Conservation (phyloP, 2,329 filamentous ascomycete species). For the Sporothrix curviconia region DNA sequence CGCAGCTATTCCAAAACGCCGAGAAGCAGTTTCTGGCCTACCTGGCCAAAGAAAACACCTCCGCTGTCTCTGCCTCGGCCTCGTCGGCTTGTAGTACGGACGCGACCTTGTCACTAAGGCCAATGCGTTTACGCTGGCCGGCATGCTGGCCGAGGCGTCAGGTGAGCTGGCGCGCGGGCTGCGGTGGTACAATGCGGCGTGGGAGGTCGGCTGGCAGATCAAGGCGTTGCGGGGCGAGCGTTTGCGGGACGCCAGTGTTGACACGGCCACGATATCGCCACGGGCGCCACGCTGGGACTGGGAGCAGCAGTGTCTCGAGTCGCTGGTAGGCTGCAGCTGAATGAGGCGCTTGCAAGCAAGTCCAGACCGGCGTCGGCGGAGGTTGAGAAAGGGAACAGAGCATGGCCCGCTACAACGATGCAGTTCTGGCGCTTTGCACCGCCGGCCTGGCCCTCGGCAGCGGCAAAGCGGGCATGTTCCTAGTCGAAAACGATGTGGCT, state of each 20-base stretch:
- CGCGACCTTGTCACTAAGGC: slow-evolving; percentile 20
- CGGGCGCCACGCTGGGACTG: slow-evolving; percentile 28
- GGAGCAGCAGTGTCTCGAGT: slow-evolving; percentile 27
- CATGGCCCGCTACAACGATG: neutral
- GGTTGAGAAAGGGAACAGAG: no score
- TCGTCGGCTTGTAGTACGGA: neutral
- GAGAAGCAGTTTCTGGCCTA: slow-evolving; percentile 22
- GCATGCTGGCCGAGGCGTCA: slow-evolving; percentile 22
- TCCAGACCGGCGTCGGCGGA: no score
- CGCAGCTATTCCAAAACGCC: slow-evolving; percentile 21
- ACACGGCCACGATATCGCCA: neutral
- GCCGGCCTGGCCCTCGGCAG: slow-evolving; percentile 29
- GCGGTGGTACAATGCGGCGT: slow-evolving; percentile 20
- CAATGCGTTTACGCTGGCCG: slow-evolving; percentile 33
- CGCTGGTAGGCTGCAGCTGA: slow-evolving; percentile 21
- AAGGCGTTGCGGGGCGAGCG: no score
- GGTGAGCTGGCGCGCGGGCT: slow-evolving; percentile 25
- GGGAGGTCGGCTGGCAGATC: slow-evolving; percentile 4
- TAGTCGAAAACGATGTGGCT: slow-evolving; percentile 24
- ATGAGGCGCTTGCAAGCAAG: neutral
- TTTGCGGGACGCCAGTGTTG: no score
- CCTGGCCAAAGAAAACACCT: slow-evolving; percentile 7
- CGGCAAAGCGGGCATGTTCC: slow-evolving; percentile 22
- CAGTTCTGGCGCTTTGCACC: slow-evolving; percentile 20
- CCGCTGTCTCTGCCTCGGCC: neutral